Percentiles rank a stretch among this genome's conserved stretches.
Evolutionary conservation across 208 protist species (phyloP).

Genomic region (Angomonas ambiguus): DNA sequence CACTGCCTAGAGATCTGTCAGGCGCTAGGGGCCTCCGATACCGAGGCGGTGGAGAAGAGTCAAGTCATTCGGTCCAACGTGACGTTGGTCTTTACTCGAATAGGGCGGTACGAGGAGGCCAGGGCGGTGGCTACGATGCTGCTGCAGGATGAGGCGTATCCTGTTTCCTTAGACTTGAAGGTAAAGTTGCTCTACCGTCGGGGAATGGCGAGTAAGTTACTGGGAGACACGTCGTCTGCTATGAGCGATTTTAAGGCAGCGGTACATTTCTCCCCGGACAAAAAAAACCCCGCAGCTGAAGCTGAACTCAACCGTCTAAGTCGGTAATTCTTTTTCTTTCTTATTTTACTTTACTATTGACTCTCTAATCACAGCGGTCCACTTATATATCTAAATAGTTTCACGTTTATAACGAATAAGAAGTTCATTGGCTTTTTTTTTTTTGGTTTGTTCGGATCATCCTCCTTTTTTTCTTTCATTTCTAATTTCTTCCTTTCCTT

Average conservation of each 20-base stretch:
- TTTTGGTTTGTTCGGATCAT: no score
- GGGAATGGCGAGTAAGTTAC: conserved; percentile 56
- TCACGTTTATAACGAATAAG: background rate
- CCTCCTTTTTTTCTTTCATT: no score
- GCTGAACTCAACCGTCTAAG: conserved; percentile 31
- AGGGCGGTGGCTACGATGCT: conserved; percentile 68
- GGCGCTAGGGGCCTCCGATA: conserved; percentile 39
- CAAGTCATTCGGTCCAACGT: conserved; percentile 72
- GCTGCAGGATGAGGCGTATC: conserved; percentile 46
- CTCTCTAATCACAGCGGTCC: no score
- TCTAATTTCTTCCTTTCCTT: background rate
- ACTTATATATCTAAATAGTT: conserved; percentile 12
- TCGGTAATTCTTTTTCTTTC: conserved; percentile 8
- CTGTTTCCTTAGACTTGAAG: conserved; percentile 35
- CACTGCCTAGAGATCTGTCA: conserved; percentile 60
- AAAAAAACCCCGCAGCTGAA: conserved; percentile 37
- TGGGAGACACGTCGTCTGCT: conserved; percentile 51
- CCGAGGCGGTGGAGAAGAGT: conserved; percentile 38
- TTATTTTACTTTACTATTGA: conserved; percentile 1
- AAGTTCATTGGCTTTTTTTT: background rate
- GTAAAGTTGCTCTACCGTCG: conserved; percentile 81
- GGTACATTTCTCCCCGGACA: conserved; percentile 47
- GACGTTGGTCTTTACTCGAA: conserved; percentile 55
- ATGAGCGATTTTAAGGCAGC: conserved; percentile 69
- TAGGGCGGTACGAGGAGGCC: conserved; percentile 66